These are phyloP conservation scores for Cicer pinnatifidum DNA, from an alignment of 306 rosid species.

Conservation along the genomic window DNA sequence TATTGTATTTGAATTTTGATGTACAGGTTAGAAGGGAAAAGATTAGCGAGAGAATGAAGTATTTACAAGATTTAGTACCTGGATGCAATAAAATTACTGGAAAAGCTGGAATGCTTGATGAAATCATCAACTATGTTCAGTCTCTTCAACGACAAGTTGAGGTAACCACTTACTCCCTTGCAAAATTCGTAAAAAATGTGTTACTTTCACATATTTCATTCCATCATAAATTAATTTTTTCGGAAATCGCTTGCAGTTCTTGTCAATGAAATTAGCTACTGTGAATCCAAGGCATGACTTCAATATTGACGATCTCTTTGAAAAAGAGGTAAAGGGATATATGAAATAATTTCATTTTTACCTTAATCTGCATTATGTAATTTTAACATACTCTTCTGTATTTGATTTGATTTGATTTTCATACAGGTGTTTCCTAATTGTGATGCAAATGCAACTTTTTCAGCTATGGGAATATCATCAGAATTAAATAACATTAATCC, in stretches of 20 bases:
- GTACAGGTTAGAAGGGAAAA: constrained; percentile 90
- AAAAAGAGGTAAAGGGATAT: constrained; percentile 68
- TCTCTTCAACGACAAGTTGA: constrained; percentile 97
- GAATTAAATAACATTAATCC: constrained; percentile 51
- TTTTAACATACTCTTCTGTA: constrained; percentile 22
- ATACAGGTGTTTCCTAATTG: constrained; percentile 64
- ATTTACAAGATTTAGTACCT: constrained; percentile 93
- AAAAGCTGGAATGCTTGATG: constrained; percentile 99
- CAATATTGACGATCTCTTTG: constrained; percentile 68
- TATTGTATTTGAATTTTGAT: neutral
- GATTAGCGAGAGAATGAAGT: constrained; percentile 95
- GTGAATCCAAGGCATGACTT: constrained; percentile 78
- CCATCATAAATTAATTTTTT: no score
- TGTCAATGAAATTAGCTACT: constrained; percentile 94
- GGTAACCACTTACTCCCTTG: constrained; percentile 42
- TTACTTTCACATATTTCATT: no score
- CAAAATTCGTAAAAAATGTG: no score
- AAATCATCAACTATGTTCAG: constrained; percentile 94
- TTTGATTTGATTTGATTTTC: constrained; percentile 5
- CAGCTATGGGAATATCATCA: constrained; percentile 57
- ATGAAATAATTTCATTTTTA: neutral
- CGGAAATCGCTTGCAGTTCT: constrained; percentile 57
- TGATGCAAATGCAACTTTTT: constrained; percentile 54
- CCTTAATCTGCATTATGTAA: neutral
- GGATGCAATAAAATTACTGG: constrained; percentile 96